A percentile compares a stretch with the other conserved stretches of the same genome.
phyloP scores from a whole-genome alignment of 2,329 filamentous ascomycete species.

The Cercospora berteroae region DNA sequence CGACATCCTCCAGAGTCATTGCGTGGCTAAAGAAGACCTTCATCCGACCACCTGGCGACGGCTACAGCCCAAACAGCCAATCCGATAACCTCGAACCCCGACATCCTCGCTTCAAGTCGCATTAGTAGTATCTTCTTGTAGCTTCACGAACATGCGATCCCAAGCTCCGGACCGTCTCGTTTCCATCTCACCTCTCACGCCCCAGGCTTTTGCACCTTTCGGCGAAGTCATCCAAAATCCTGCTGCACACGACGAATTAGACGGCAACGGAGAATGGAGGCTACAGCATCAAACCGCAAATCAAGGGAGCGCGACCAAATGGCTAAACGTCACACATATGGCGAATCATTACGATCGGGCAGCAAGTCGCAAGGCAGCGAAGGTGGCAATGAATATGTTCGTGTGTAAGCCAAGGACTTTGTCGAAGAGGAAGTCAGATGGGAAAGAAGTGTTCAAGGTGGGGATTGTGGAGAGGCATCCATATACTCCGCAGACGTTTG shows the following conservation, averaged over 20 bases:
- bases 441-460: slow-evolving; percentile 58
- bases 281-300: slow-evolving; percentile 64
- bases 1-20: slow-evolving; percentile 18
- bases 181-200: slow-evolving; percentile 26
- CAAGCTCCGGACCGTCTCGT: not conserved
- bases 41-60: slow-evolving; percentile 17
- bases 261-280: slow-evolving; percentile 17
- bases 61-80: slow-evolving; percentile 16
- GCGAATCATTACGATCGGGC: slow-evolving; percentile 67
- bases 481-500: slow-evolving; percentile 90
- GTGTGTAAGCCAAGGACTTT: slow-evolving; percentile 69
- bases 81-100: slow-evolving; percentile 39
- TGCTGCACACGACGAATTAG: slow-evolving; percentile 47
- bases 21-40: slow-evolving; percentile 25
- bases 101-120: slow-evolving; percentile 43
- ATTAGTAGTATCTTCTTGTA: not conserved
- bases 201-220: slow-evolving; percentile 69
- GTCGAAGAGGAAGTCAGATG: slow-evolving; percentile 30
- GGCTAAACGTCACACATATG: slow-evolving; percentile 73
- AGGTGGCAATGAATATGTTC: slow-evolving; percentile 81
- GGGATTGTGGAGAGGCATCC: slow-evolving; percentile 84
- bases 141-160: slow-evolving; percentile 3
- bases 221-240: slow-evolving; percentile 76
- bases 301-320: slow-evolving; percentile 86
- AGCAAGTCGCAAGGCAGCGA: slow-evolving; percentile 56